Evolutionary conservation across 2,329 filamentous ascomycete genomes (phyloP).

Genomic region (Trichoderma aggressivum): DNA sequence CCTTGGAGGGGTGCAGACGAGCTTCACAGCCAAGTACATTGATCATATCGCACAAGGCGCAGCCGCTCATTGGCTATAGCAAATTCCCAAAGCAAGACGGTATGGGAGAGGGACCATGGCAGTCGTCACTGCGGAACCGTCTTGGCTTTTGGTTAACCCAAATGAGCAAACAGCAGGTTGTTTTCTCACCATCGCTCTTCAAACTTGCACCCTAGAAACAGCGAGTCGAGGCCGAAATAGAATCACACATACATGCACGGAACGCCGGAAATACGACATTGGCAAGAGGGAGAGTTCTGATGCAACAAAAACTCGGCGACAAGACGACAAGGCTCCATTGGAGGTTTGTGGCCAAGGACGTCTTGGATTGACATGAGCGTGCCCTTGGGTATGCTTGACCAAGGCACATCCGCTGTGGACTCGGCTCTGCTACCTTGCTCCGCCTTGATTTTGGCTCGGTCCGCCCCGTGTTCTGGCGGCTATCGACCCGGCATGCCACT

Average conservation of each 20-base stretch:
- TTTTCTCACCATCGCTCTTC: not conserved
- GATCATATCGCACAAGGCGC: not conserved
- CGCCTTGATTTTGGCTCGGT: not conserved
- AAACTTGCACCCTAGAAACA: not conserved
- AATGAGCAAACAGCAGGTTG: not conserved
- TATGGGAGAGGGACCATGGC: not conserved
- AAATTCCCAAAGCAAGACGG: not conserved
- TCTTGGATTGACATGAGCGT: not conserved
- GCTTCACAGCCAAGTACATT: not conserved
- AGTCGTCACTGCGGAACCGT: not conserved
- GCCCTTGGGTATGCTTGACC: not conserved
- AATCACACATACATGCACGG: not conserved
- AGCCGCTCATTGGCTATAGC: not conserved
- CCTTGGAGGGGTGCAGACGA: not conserved
- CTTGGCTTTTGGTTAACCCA: not conserved
- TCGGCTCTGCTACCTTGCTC: not conserved
- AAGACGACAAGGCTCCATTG: not conserved
- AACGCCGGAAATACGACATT: not conserved
- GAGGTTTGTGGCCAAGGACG: not conserved
- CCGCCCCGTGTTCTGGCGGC: not conserved
- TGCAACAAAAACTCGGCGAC: not conserved
- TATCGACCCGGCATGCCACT: not conserved
- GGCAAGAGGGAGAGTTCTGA: not conserved
- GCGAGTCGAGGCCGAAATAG: not conserved
- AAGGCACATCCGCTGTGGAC: not conserved